A percentile compares a stretch with the other conserved stretches of the same genome.
Evolutionary conservation across 2,329 filamentous ascomycete genomes (phyloP).

Genomic region (Epichloe sibirici): DNA sequence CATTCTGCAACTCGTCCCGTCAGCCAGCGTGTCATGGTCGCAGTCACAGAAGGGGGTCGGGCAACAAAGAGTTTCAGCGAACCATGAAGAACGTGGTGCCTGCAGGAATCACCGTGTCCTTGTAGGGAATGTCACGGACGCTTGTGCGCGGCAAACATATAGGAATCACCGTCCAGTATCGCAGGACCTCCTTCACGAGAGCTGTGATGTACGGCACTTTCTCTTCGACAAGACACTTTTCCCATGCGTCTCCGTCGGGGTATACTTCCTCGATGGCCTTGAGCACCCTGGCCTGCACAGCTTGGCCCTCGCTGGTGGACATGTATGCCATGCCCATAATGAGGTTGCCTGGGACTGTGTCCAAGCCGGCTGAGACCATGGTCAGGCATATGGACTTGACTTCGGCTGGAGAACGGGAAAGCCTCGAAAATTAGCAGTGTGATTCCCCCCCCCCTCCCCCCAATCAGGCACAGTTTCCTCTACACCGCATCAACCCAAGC

Average conservation of each 20-base stretch:
- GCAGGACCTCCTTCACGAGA: constrained; percentile 64
- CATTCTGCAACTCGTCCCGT: constrained; percentile 35
- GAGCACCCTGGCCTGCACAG: constrained; percentile 58
- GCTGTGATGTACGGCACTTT: constrained; percentile 68
- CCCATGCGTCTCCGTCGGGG: constrained; percentile 65
- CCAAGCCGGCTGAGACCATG: constrained; percentile 70
- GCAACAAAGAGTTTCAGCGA: not conserved
- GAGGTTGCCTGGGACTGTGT: constrained; percentile 69
- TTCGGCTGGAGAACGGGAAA: constrained; percentile 39
- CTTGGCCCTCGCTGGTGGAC: constrained; percentile 52
- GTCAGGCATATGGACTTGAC: constrained; percentile 71
- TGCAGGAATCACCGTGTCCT: constrained; percentile 54
- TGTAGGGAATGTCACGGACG: constrained; percentile 60
- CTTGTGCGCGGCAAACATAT: constrained; percentile 63
- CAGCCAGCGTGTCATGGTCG: not conserved
- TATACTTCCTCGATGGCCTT: constrained; percentile 60
- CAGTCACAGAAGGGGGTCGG: not conserved
- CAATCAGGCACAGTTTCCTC: too few species aligned
- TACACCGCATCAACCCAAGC: not conserved
- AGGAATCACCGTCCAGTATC: constrained; percentile 70
- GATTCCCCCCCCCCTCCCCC: too few species aligned
- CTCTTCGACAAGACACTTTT: constrained; percentile 58
- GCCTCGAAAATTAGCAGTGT: not conserved
- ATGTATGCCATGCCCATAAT: constrained; percentile 72
- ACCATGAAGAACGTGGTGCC: constrained; percentile 73